phyloP scores from a whole-genome alignment of 495 filamentous ascomycete genomes.

The Daldinia caldariorum region DNA sequence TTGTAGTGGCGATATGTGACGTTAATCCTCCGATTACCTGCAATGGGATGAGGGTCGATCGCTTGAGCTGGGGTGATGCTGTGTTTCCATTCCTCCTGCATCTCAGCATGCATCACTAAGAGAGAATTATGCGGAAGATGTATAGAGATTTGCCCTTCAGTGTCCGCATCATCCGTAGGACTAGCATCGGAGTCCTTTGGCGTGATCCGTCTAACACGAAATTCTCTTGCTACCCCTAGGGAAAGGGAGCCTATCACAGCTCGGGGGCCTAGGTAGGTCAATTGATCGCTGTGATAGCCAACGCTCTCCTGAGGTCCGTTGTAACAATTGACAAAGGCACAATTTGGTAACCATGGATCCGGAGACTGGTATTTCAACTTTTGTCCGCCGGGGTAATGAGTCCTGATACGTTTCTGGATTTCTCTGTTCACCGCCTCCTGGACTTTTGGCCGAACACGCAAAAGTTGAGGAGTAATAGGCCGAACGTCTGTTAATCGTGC shows the following conservation, averaged over 20 bases:
- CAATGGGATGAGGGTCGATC: slow-evolving; percentile 82
- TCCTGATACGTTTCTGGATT: slow-evolving; percentile 70
- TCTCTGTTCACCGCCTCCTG: slow-evolving; percentile 78
- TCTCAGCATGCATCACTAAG: slow-evolving; percentile 92
- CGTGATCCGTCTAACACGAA: slow-evolving; percentile 80
- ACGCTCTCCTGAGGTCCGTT: slow-evolving; percentile 79
- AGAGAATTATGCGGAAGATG: slow-evolving; percentile 94
- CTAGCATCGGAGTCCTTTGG: slow-evolving; percentile 55
- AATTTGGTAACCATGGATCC: slow-evolving; percentile 80
- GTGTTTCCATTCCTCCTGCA: slow-evolving; percentile 86
- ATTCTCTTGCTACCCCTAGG: slow-evolving; percentile 89
- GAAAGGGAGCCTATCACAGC: slow-evolving; percentile 90
- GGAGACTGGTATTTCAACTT: slow-evolving; percentile 83
- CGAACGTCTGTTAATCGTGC: slow-evolving; percentile 76
- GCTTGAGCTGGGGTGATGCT: slow-evolving; percentile 75
- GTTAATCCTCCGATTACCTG: slow-evolving; percentile 84
- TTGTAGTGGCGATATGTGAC: slow-evolving; percentile 93
- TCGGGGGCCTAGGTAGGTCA: slow-evolving; percentile 91
- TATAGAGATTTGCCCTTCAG: slow-evolving; percentile 86
- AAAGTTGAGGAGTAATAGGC: slow-evolving; percentile 74
- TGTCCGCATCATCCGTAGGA: slow-evolving; percentile 59
- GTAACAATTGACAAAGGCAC: slow-evolving; percentile 95
- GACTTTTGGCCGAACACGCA: slow-evolving; percentile 70
- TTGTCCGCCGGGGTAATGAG: slow-evolving; percentile 66
- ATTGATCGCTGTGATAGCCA: slow-evolving; percentile 89